Evolutionary conservation across 2,329 filamentous ascomycete species (phyloP).

Genomic region (Boeremia lycopersici): DNA sequence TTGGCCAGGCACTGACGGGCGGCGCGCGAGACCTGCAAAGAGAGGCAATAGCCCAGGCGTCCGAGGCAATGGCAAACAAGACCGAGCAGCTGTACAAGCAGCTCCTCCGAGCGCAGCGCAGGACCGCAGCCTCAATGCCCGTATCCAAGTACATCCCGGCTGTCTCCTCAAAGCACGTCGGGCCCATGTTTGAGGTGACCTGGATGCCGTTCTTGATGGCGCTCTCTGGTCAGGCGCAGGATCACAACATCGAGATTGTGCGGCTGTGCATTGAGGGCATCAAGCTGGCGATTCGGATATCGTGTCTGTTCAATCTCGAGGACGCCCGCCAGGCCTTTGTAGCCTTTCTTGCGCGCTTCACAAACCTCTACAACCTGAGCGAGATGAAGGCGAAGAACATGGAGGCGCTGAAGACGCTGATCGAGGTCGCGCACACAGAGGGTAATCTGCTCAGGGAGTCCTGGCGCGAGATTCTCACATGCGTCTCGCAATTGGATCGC

Average conservation of each 20-base stretch:
- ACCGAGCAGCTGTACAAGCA: slow-evolving; percentile 90
- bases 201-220: slow-evolving; percentile 99
- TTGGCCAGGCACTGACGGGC: slow-evolving; percentile 88
- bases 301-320: slow-evolving; percentile 89
- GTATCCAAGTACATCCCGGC: slow-evolving; percentile 82
- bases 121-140: slow-evolving; percentile 73
- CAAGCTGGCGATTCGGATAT: slow-evolving; percentile 89
- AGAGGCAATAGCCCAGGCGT: slow-evolving; percentile 93
- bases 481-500: slow-evolving; percentile 92
- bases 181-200: slow-evolving; percentile 97
- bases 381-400: slow-evolving; percentile 97
- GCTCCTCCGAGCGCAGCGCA: slow-evolving; percentile 85
- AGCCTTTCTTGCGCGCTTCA: slow-evolving; percentile 87
- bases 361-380: slow-evolving; percentile 92
- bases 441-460: slow-evolving; percentile 87
- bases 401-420: slow-evolving; percentile 86
- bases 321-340: slow-evolving; percentile 96
- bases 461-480: slow-evolving; percentile 95
- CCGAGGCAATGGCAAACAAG: slow-evolving; percentile 86
- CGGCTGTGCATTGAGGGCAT: slow-evolving; percentile 93
- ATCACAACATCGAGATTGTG: slow-evolving; percentile 91
- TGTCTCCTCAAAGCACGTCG: slow-evolving; percentile 91
- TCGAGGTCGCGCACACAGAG: slow-evolving; percentile 91
- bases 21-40: slow-evolving; percentile 90
- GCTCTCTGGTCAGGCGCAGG: slow-evolving; percentile 89